These are phyloP conservation scores for Hermanozyma aechmeae DNA, from an alignment of 805 yeast genomes.

Conservation along the genomic window DNA sequence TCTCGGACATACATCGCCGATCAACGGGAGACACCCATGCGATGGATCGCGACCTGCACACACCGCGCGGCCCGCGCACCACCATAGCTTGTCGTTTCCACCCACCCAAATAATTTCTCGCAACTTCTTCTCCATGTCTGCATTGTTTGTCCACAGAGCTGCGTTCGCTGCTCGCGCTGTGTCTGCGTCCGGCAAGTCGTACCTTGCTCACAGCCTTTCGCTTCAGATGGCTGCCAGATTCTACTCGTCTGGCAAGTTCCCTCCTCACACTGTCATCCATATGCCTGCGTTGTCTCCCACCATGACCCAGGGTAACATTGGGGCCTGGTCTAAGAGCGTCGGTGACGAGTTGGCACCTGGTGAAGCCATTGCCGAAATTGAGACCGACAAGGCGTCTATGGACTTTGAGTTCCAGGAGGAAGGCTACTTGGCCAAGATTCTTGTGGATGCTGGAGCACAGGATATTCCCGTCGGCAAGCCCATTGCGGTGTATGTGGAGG, in stretches of 20 bases:
- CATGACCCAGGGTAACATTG: conserved; percentile 92
- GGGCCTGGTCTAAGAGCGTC: conserved; percentile 79
- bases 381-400: conserved; percentile 97
- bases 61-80: no score
- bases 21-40: conserved; percentile 23
- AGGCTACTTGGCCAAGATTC: conserved; percentile 81
- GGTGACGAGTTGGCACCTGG: conserved; percentile 90
- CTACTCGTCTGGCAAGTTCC: conserved; percentile 45
- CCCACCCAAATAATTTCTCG: conserved; percentile 25
- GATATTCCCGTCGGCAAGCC: conserved; percentile 93
- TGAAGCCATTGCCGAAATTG: conserved; percentile 92
- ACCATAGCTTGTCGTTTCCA: no score
- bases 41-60: conserved; percentile 9
- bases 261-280: conserved; percentile 78
- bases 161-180: conserved; percentile 16
- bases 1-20: conserved; percentile 16
- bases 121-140: conserved; percentile 30
- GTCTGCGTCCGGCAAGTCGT: conserved; percentile 12
- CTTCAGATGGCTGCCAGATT: conserved; percentile 29
- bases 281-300: conserved; percentile 99
- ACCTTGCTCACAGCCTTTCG: conserved; percentile 11
- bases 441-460: conserved; percentile 76
- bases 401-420: conserved; percentile 98
- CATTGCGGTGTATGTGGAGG: conserved; percentile 93
- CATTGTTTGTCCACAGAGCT: conserved; percentile 27